phyloP scores from a whole-genome alignment of 306 rosid genomes.

The Hylodesmum podocarpum region DNA sequence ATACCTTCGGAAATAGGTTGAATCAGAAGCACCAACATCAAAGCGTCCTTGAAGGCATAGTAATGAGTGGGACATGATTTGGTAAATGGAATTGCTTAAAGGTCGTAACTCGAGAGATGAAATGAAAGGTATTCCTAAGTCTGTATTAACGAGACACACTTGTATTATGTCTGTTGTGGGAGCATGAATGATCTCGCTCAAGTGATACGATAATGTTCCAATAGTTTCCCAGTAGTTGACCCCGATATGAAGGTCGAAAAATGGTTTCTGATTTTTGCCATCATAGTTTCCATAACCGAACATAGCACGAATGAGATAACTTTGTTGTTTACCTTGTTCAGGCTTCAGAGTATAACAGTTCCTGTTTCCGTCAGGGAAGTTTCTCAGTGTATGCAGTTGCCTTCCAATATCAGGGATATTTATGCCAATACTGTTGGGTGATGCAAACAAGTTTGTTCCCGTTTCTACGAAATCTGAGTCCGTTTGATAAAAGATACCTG shows the following conservation, averaged over 20 bases:
- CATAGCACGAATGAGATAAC: neutral
- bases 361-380: neutral
- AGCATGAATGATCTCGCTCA: neutral
- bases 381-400: neutral
- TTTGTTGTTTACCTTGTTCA: neutral
- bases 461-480: neutral
- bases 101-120: neutral
- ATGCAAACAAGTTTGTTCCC: neutral
- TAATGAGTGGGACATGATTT: too few species aligned
- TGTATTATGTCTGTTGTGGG: neutral
- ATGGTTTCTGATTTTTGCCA: neutral
- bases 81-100: neutral
- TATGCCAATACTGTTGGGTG: neutral
- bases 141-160: neutral
- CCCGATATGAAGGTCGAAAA: neutral
- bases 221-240: neutral
- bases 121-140: neutral
- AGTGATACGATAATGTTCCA: too few species aligned
- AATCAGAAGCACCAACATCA: too few species aligned
- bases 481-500: neutral
- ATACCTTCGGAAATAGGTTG: too few species aligned
- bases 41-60: too few species aligned
- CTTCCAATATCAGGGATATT: neutral
- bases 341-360: neutral
- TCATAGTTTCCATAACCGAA: neutral